Conservation (phyloP, 345 rosid species). For the Brassica incana region DNA sequence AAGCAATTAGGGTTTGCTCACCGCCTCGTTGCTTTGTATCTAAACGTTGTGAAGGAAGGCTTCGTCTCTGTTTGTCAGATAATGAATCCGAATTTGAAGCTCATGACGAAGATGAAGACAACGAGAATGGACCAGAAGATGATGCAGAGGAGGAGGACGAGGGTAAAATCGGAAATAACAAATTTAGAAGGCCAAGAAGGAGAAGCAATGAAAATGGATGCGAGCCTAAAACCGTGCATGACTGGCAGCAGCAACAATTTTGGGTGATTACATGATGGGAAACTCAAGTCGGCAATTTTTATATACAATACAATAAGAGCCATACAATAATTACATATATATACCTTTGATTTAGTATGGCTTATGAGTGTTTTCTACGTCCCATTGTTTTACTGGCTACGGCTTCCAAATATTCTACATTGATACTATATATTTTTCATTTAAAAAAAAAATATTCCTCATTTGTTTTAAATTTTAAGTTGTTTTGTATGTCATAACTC, state of each 20-base stretch:
- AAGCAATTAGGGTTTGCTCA: slow-evolving; percentile 50
- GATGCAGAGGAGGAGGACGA: slow-evolving; percentile 34
- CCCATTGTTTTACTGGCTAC: background rate
- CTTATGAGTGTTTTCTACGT: background rate
- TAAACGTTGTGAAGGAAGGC: slow-evolving; percentile 72
- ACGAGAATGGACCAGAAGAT: slow-evolving; percentile 22
- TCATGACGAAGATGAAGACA: slow-evolving; percentile 11
- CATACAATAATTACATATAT: background rate
- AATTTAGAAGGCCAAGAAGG: slow-evolving; percentile 38
- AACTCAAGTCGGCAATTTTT: background rate
- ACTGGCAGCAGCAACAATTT: slow-evolving; percentile 46
- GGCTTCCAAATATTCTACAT: background rate
- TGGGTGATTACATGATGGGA: slow-evolving; percentile 33
- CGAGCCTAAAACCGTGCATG: slow-evolving; percentile 44
- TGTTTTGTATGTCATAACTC: background rate
- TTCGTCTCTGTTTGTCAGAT: slow-evolving; percentile 49
- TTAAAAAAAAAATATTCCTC: background rate
- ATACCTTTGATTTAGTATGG: background rate
- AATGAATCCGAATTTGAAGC: slow-evolving; percentile 9
- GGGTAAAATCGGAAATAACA: slow-evolving; percentile 45
- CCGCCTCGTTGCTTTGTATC: slow-evolving; percentile 47
- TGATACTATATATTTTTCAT: background rate
- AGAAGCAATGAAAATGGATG: slow-evolving; percentile 58
- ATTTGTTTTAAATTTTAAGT: background rate
- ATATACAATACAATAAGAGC: background rate